phyloP scores from a whole-genome alignment of 345 rosid species.

The Citrus australasica region DNA sequence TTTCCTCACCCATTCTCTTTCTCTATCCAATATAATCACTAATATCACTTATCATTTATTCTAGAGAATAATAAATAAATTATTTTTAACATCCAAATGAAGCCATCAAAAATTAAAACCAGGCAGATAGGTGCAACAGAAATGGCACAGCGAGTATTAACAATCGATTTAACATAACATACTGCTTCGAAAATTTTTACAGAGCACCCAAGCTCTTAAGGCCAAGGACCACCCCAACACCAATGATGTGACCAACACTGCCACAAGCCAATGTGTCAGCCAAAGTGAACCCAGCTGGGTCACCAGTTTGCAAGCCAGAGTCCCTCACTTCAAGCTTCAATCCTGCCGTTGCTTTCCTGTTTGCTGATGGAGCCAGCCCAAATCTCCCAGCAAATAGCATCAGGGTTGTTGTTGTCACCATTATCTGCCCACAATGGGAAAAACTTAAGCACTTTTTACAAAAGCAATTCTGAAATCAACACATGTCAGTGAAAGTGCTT shows the following conservation, averaged over 20 bases:
- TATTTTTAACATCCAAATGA: no score
- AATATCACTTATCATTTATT: no score
- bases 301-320: conserved; percentile 86
- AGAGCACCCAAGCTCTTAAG: conserved; percentile 80
- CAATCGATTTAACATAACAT: neutral
- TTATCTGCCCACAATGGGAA: conserved; percentile 42
- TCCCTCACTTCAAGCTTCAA: conserved; percentile 85
- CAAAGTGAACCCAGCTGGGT: conserved; percentile 92
- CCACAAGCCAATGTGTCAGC: conserved; percentile 99
- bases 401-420: conserved; percentile 77
- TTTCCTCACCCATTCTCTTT: no score
- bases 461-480: neutral
- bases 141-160: neutral
- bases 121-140: neutral
- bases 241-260: conserved; percentile 75
- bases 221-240: conserved; percentile 91
- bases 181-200: conserved; percentile 22
- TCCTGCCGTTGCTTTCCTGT: conserved; percentile 92
- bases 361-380: conserved; percentile 96
- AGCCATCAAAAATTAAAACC: no score
- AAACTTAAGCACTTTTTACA: neutral
- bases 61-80: no score
- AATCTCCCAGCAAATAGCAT: conserved; percentile 96
- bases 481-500: neutral
- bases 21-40: no score